Evolutionary conservation across 805 yeast genomes (phyloP).

Genomic region (Kazachstania bromeliacearum): DNA sequence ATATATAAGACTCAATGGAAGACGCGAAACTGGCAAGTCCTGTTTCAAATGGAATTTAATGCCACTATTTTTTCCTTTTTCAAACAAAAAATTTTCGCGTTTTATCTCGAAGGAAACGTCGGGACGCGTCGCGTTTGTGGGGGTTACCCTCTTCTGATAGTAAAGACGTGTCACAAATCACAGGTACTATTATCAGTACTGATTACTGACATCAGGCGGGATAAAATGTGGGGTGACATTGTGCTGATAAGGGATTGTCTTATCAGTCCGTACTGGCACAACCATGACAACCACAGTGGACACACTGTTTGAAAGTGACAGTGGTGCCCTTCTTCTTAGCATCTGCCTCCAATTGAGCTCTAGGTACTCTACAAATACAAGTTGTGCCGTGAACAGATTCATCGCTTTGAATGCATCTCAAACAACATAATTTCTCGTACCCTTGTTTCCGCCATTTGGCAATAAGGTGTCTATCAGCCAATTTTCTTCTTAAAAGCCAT

Average conservation of each 20-base stretch:
- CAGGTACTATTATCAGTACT: no score
- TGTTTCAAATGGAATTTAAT: no score
- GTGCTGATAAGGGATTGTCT: no score
- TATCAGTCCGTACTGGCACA: slow-evolving; percentile 65
- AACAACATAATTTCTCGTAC: slow-evolving; percentile 77
- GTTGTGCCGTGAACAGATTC: slow-evolving; percentile 59
- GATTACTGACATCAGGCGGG: no score
- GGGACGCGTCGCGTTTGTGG: slow-evolving; percentile 1
- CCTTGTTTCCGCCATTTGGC: slow-evolving; percentile 84
- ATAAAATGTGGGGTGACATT: no score
- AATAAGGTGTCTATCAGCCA: slow-evolving; percentile 59
- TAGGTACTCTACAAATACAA: slow-evolving; percentile 83
- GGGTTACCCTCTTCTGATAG: no score
- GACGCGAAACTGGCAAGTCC: no score
- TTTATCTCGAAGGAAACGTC: neutral
- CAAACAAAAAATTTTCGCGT: neutral
- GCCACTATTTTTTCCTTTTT: no score
- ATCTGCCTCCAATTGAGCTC: slow-evolving; percentile 37
- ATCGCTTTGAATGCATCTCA: slow-evolving; percentile 57
- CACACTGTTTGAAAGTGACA: slow-evolving; percentile 43
- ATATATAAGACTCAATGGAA: no score
- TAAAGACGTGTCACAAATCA: no score
- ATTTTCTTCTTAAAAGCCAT: slow-evolving; percentile 59
- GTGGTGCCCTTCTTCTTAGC: slow-evolving; percentile 16
- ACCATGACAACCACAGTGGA: slow-evolving; percentile 79